These are phyloP conservation scores for Aspergillus carbonarius DNA, from an alignment of 2,329 filamentous ascomycete genomes.

Conservation along the genomic window DNA sequence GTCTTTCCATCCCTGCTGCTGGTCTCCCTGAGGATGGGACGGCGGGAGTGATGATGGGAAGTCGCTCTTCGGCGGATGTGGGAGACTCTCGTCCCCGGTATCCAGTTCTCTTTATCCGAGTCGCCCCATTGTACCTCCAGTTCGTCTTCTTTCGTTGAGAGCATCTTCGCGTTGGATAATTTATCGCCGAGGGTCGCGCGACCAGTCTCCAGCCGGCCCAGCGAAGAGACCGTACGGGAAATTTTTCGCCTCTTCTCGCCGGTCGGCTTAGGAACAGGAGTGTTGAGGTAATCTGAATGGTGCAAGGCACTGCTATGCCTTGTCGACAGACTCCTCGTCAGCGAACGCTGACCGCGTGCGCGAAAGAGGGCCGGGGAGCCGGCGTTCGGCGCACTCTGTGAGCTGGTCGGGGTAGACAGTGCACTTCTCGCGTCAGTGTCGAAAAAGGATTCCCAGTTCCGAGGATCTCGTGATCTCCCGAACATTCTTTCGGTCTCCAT, in stretches of 20 bases:
- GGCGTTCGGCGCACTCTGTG: constrained; percentile 62
- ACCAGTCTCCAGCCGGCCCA: constrained; percentile 59
- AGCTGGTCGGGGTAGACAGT: constrained; percentile 75
- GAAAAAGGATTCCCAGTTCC: constrained; percentile 88
- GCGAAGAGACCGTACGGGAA: constrained; percentile 60
- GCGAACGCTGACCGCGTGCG: constrained; percentile 61
- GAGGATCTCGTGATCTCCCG: constrained; percentile 80
- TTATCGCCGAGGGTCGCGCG: constrained; percentile 39
- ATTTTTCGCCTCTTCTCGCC: constrained; percentile 63
- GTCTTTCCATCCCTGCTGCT: constrained; percentile 27
- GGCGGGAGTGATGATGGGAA: constrained; percentile 28
- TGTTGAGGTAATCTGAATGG: constrained; percentile 45
- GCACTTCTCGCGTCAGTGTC: constrained; percentile 77
- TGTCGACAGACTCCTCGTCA: constrained; percentile 54
- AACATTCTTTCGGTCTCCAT: constrained; percentile 54
- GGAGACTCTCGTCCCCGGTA: constrained; percentile 49
- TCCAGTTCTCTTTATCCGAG: constrained; percentile 95
- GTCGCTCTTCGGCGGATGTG: constrained; percentile 39
- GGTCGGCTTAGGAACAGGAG: constrained; percentile 48
- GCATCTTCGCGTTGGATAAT: constrained; percentile 26
- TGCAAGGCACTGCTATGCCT: constrained; percentile 47
- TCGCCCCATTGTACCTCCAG: constrained; percentile 60
- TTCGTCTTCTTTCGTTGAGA: constrained; percentile 37
- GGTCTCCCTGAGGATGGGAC: constrained; percentile 49
- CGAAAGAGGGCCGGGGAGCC: constrained; percentile 79